phyloP scores from a whole-genome alignment of 1,284 basidiomycete species.

The Xerocomus amazonicus region DNA sequence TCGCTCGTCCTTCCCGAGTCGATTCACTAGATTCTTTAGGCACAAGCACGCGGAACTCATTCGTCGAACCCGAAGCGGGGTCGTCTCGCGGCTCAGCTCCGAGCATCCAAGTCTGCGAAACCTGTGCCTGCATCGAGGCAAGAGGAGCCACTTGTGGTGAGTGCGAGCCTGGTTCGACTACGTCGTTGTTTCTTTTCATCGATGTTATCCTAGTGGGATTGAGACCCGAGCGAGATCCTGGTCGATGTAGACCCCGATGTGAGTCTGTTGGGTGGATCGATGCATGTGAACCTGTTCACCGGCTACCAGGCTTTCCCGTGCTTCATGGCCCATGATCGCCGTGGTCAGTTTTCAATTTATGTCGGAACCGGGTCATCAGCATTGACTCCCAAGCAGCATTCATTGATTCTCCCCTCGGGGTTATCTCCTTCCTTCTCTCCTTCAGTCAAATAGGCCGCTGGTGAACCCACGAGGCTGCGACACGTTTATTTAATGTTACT shows the following conservation, averaged over 20 bases:
- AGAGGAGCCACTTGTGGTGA: constrained; percentile 63
- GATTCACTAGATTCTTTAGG: constrained; percentile 36
- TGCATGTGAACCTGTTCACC: constrained; percentile 19
- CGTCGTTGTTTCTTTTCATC: constrained; percentile 24
- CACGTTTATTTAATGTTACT: constrained; percentile 35
- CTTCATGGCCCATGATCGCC: constrained; percentile 31
- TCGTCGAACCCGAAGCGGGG: constrained; percentile 64
- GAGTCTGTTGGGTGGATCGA: constrained; percentile 24
- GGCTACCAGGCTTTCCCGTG: constrained; percentile 36
- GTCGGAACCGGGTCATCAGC: constrained; percentile 30
- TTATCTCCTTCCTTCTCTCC: constrained; percentile 19
- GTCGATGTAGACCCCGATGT: constrained; percentile 18
- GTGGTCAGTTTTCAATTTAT: constrained; percentile 30
- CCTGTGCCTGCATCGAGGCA: constrained; percentile 45
- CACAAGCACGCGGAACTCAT: constrained; percentile 55
- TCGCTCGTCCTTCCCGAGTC: constrained; percentile 11
- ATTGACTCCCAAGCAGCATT: constrained; percentile 23
- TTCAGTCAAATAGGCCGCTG: constrained; percentile 17
- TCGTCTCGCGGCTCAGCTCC: constrained; percentile 54
- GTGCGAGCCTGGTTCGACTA: constrained; percentile 26
- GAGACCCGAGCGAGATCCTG: constrained; percentile 19
- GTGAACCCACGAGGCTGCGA: constrained; percentile 31
- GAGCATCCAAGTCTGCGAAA: constrained; percentile 47
- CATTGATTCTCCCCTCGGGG: constrained; percentile 34
- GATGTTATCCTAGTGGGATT: constrained; percentile 32